Percentiles rank a stretch among this genome's conserved stretches.
These are phyloP conservation scores for Onygenales sp. DNA, from an alignment of 2,329 filamentous ascomycete species.

Conservation along the genomic window DNA sequence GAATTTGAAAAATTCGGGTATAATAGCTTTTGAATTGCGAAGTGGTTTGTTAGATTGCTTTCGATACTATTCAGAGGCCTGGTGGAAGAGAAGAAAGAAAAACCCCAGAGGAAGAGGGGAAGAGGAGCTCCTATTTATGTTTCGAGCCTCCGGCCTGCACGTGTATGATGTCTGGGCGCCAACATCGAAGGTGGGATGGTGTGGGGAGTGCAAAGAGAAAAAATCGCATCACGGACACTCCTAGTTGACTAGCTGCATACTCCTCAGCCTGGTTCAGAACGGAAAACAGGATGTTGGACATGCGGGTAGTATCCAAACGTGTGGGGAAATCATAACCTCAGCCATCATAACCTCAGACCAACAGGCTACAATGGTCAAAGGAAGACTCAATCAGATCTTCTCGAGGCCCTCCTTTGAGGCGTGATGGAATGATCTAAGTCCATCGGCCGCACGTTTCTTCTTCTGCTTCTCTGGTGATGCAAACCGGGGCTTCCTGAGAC, in stretches of 20 bases:
- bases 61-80: not conserved
- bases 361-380: not conserved
- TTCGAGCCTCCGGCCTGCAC: not conserved
- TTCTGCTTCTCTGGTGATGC: too few relatives aligned
- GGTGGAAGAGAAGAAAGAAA: not conserved
- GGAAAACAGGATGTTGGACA: not conserved
- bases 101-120: not conserved
- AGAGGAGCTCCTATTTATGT: slow-evolving; percentile 2
- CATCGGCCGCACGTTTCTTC: too few relatives aligned
- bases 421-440: too few relatives aligned
- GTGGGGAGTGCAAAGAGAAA: not conserved
- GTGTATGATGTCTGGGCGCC: not conserved
- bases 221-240: not conserved
- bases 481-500: too few relatives aligned
- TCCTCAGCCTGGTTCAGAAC: not conserved
- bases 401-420: too few relatives aligned
- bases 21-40: not conserved
- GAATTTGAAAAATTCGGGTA: slow-evolving; percentile 9
- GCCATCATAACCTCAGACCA: not conserved
- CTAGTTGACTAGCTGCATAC: not conserved
- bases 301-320: not conserved
- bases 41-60: not conserved
- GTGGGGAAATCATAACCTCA: not conserved
- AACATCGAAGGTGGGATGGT: too few relatives aligned
- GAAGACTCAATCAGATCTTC: too few relatives aligned